phyloP scores from a whole-genome alignment of 129 eudicot genomes.

The Pulicaria dysenterica region DNA sequence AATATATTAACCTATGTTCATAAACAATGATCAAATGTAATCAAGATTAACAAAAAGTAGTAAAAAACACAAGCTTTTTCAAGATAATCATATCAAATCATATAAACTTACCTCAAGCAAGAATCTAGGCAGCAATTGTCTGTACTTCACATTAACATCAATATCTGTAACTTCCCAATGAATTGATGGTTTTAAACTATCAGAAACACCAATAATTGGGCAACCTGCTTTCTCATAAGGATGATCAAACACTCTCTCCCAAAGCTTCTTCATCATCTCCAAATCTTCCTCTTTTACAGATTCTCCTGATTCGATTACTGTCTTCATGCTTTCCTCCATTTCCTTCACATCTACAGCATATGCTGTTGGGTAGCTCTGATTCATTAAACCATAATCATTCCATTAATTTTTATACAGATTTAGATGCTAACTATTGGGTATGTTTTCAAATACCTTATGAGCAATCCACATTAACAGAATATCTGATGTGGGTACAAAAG shows the following conservation, averaged over 20 bases:
- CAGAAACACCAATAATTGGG: constrained; percentile 31
- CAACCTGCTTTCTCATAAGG: constrained; percentile 96
- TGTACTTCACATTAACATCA: constrained; percentile 76
- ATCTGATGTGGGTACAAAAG: constrained; percentile 80
- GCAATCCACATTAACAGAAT: constrained; percentile 85
- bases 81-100: background rate
- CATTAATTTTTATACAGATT: background rate
- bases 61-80: background rate
- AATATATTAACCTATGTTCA: constrained; percentile 57
- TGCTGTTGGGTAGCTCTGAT: constrained; percentile 88
- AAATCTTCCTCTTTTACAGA: constrained; percentile 51
- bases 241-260: constrained; percentile 79
- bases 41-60: background rate
- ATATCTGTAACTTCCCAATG: constrained; percentile 65
- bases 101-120: constrained; percentile 65
- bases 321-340: constrained; percentile 56
- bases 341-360: constrained; percentile 73
- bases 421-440: background rate
- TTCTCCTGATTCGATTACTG: constrained; percentile 54
- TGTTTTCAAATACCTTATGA: constrained; percentile 61
- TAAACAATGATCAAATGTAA: constrained; percentile 9
- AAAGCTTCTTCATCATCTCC: constrained; percentile 56
- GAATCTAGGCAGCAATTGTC: constrained; percentile 69
- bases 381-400: constrained; percentile 29
- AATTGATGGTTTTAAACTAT: constrained; percentile 33